Conservation (phyloP, 805 yeast genomes). For the Spathaspora hagerdaliae region DNA sequence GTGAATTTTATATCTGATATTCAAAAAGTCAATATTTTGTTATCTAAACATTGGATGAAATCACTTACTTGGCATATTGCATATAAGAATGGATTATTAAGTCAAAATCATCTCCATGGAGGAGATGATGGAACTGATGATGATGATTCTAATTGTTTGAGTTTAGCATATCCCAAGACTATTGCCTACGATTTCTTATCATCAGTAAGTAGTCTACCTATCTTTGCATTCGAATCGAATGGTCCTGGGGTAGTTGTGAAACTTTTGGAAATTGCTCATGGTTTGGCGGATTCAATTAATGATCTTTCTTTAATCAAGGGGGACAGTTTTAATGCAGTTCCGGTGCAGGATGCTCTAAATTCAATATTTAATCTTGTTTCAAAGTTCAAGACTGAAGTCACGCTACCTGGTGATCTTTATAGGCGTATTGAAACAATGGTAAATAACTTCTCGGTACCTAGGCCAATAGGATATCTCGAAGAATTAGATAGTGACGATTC, state of each 20-base stretch:
- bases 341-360: slow-evolving; percentile 6
- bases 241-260: slow-evolving; percentile 37
- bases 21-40: slow-evolving; percentile 30
- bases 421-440: slow-evolving; percentile 2
- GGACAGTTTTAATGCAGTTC: background rate
- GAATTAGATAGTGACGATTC: background rate
- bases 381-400: slow-evolving; percentile 19
- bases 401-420: slow-evolving; percentile 10
- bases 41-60: slow-evolving; percentile 36
- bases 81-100: slow-evolving; percentile 22
- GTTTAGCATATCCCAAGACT: slow-evolving; percentile 20
- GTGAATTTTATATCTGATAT: slow-evolving; percentile 24
- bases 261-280: slow-evolving; percentile 30
- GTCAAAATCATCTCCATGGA: slow-evolving; percentile 14
- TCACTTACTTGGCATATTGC: slow-evolving; percentile 36
- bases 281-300: slow-evolving; percentile 17
- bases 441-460: slow-evolving; percentile 1
- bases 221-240: slow-evolving; percentile 35
- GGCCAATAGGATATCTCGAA: slow-evolving; percentile 3
- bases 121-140: slow-evolving; percentile 11
- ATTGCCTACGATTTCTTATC: slow-evolving; percentile 28
- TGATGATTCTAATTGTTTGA: background rate
- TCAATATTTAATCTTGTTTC: slow-evolving; percentile 16
- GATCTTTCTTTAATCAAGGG: background rate
- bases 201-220: slow-evolving; percentile 22